Percentiles rank a stretch among this genome's conserved stretches.
These are phyloP conservation scores for Sanghuangporus sanghuang DNA, from an alignment of 1,284 basidiomycete genomes.

Conservation along the genomic window DNA sequence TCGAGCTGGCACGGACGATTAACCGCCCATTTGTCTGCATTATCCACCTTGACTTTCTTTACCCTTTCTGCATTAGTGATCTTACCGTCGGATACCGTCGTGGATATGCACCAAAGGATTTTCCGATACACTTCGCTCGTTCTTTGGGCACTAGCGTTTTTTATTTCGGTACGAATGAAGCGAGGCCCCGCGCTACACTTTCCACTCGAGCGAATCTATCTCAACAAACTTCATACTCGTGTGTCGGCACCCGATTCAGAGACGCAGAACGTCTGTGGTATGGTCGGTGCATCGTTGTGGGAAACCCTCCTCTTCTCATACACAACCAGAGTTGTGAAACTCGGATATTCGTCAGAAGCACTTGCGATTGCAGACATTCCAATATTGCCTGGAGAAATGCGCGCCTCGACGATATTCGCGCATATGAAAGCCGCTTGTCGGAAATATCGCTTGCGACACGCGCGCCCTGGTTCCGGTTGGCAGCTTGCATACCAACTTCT, in stretches of 20 bases:
- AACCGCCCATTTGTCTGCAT: slow-evolving; percentile 58
- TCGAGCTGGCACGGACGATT: slow-evolving; percentile 50
- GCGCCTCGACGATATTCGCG: slow-evolving; percentile 54
- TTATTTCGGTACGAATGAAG: slow-evolving; percentile 54
- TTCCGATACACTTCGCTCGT: slow-evolving; percentile 46
- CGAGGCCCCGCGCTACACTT: slow-evolving; percentile 71
- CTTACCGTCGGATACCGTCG: slow-evolving; percentile 36
- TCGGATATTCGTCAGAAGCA: slow-evolving; percentile 65
- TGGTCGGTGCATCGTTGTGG: slow-evolving; percentile 46
- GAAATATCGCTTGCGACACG: slow-evolving; percentile 34
- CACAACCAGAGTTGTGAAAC: slow-evolving; percentile 78
- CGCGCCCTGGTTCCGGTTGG: slow-evolving; percentile 55
- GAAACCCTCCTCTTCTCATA: slow-evolving; percentile 73
- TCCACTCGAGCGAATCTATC: slow-evolving; percentile 67
- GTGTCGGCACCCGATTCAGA: slow-evolving; percentile 43
- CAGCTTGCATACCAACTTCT: slow-evolving; percentile 32
- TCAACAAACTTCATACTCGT: slow-evolving; percentile 55
- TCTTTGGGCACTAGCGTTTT: slow-evolving; percentile 42
- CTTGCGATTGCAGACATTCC: slow-evolving; percentile 84
- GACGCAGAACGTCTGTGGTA: slow-evolving; percentile 57
- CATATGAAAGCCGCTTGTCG: slow-evolving; percentile 39
- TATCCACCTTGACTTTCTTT: slow-evolving; percentile 50
- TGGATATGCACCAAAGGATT: slow-evolving; percentile 22
- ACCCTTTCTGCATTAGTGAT: slow-evolving; percentile 48
- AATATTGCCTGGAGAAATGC: slow-evolving; percentile 67